Base-by-base conservation (phyloP, 1,284 basidiomycete species). In the Ceratorhiza oryzae-sativae region DNA sequence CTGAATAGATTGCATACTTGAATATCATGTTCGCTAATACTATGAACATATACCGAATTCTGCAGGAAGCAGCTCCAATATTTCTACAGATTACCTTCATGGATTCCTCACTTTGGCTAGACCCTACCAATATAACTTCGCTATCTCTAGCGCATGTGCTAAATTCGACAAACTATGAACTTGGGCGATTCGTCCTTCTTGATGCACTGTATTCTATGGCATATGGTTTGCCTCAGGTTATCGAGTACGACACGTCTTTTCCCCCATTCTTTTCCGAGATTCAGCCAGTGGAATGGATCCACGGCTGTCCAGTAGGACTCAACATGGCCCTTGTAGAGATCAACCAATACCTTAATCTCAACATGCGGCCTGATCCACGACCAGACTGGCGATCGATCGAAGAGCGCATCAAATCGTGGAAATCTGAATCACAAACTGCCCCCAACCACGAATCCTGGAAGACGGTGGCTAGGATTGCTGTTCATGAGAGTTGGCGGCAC, bases 401-500 rank as follows among this genome's bases (percentile, higher is more conserved):
- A 39, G 8, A 56, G 6, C 36, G 39, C 10, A 39, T 68, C 23
- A 41, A 25, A 10, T 42, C 63, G 4, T 68, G 63, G 63, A 30
- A 30, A 34, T 27, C 62, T 10, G 3, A 10, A n/a, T 13, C n/a
- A 23, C 23, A 51, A 1, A 5, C 48, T 32, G 15, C 45, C 10
- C 27, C 32, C 8, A 27, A 27, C 48, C 15, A 42, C n/a, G 63
- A 68, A 34, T 23, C 51, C 4, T 68, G 63, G 63, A 68, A 55
- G 51, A 42, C 12, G 3, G 20, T 30, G 13, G 51, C 63, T 30
- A 42, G n/a, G 51, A 20, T 45, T 1, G 63, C 63, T 15, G 51
- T 68, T 18, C 63, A 68, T 41, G 63, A 68, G 41, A 68, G 49
- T 32, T 68, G 63, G 63, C 49, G 63, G 18, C 63, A 55, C 39